Percentiles rank a stretch among this genome's conserved stretches.
Evolutionary conservation across 768 basidiomycete genomes (phyloP).

Genomic region (Podaxis mareebaensis): DNA sequence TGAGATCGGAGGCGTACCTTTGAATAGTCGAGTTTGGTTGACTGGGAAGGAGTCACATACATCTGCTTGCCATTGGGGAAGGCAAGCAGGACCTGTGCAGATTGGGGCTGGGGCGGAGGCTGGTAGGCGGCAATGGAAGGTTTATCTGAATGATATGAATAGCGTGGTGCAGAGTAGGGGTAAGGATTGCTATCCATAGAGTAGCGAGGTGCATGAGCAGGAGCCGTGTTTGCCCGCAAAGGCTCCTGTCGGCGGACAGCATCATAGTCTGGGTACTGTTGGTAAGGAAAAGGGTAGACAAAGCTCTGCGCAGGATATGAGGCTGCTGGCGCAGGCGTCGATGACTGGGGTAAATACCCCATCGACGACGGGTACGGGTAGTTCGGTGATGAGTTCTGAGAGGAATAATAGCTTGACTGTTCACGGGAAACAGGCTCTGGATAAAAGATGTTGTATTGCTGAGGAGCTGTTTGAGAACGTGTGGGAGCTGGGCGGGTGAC

Average conservation of each 20-base stretch:
- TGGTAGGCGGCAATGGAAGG: background rate
- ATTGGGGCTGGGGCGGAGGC: background rate
- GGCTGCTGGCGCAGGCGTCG: conserved; percentile 1
- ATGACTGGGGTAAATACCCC: conserved; percentile 7
- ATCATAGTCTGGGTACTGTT: conserved; percentile 13
- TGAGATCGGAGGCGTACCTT: background rate
- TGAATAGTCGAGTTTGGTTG: conserved; percentile 11
- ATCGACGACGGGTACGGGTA: conserved; percentile 15
- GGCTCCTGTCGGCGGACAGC: conserved; percentile 13
- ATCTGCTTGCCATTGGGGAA: conserved; percentile 2
- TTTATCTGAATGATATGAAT: conserved; percentile 1
- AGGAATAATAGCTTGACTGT: conserved; percentile 15
- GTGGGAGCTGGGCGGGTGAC: conserved; percentile 1
- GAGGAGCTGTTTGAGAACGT: conserved; percentile 6
- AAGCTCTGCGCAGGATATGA: conserved; percentile 7
- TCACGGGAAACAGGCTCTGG: conserved; percentile 11
- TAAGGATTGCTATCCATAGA: conserved; percentile 7
- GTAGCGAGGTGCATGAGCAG: conserved; percentile 11
- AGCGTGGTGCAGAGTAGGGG: background rate
- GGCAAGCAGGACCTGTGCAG: background rate
- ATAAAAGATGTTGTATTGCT: conserved; percentile 5
- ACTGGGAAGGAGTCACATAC: conserved; percentile 2
- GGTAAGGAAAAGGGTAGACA: conserved; percentile 9
- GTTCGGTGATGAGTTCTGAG: conserved; percentile 11
- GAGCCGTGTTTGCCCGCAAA: conserved; percentile 16